These are phyloP conservation scores for Bacterosira constricta DNA, from an alignment of 108 stramenopile species.

Conservation along the genomic window DNA sequence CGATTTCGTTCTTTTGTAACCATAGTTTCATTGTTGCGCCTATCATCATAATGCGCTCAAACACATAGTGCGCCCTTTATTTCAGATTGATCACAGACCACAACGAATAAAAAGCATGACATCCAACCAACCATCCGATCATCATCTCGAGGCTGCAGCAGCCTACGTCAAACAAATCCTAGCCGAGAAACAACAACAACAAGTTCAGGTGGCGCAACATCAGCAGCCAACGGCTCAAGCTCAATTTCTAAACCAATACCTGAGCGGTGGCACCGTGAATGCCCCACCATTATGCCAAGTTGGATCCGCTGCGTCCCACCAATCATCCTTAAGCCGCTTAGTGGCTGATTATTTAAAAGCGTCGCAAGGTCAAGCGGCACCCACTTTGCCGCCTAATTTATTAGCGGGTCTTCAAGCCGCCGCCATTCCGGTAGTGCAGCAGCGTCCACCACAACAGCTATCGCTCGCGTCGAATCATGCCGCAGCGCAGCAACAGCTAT, in stretches of 20 bases:
- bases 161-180: slow-evolving; percentile 17
- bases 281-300: background rate
- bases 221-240: background rate
- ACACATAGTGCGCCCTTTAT: background rate
- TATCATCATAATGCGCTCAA: background rate
- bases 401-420: background rate
- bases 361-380: background rate
- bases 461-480: background rate
- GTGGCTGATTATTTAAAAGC: slow-evolving; percentile 4
- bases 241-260: slow-evolving; percentile 5
- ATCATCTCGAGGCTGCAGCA: slow-evolving; percentile 16
- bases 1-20: no score
- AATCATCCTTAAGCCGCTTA: background rate
- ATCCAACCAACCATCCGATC: background rate
- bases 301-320: background rate
- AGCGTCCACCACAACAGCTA: background rate
- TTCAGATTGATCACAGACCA: no score
- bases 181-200: slow-evolving; percentile 21
- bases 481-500: slow-evolving; percentile 12
- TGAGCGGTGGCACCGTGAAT: background rate
- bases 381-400: background rate
- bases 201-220: background rate
- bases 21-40: no score
- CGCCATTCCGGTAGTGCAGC: background rate
- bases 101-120: no score